phyloP scores from a whole-genome alignment of 2,329 filamentous ascomycete species.

The Monosporascus ibericus region DNA sequence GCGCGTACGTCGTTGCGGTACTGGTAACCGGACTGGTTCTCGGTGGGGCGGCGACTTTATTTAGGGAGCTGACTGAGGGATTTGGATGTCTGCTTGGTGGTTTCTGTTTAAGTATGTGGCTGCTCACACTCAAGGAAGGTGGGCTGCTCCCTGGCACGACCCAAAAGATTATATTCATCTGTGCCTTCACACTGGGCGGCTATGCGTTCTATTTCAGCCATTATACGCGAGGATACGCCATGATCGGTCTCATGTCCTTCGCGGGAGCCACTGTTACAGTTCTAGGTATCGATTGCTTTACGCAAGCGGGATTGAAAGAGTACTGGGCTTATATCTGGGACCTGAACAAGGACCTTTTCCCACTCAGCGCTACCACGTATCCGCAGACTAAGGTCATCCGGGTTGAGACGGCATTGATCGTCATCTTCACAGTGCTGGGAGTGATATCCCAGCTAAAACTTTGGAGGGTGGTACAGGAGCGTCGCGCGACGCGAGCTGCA shows the following conservation, averaged over 20 bases:
- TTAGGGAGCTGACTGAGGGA: conserved; percentile 73
- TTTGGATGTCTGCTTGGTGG: conserved; percentile 84
- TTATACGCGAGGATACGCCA: conserved; percentile 69
- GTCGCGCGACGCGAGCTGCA: conserved; percentile 46
- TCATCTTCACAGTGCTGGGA: conserved; percentile 69
- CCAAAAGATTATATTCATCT: conserved; percentile 69
- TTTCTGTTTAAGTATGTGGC: conserved; percentile 86
- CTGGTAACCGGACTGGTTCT: conserved; percentile 67
- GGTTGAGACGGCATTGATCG: conserved; percentile 73
- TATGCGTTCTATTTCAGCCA: conserved; percentile 75
- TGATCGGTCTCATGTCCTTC: conserved; percentile 74
- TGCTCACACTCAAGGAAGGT: conserved; percentile 70
- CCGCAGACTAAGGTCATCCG: conserved; percentile 80
- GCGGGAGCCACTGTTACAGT: conserved; percentile 72
- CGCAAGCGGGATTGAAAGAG: conserved; percentile 83
- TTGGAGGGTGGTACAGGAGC: conserved; percentile 72
- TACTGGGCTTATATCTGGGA: conserved; percentile 93
- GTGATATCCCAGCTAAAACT: conserved; percentile 79
- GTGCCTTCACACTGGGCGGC: conserved; percentile 58
- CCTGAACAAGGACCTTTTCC: conserved; percentile 75
- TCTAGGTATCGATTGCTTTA: conserved; percentile 87
- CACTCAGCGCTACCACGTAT: conserved; percentile 68
- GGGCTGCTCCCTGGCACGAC: conserved; percentile 60
- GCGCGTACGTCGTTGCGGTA: conserved; percentile 76
- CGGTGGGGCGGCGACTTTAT: conserved; percentile 68